Percentiles rank a stretch among this genome's conserved stretches.
phyloP scores from a whole-genome alignment of 495 filamentous ascomycete genomes.

The Penicillium steckii region DNA sequence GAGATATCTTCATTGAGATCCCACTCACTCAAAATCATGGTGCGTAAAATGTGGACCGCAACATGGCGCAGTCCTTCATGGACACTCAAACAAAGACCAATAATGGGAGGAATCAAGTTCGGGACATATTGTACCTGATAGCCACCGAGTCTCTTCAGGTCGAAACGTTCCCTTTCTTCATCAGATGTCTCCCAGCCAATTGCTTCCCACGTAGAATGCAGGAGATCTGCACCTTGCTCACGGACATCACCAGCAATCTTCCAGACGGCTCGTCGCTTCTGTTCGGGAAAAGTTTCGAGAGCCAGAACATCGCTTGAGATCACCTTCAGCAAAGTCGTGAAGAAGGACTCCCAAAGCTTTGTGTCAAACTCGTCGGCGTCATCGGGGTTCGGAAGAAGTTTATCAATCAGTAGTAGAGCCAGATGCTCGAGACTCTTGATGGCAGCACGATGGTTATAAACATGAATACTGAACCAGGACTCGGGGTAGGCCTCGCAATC shows the following conservation, averaged over 20 bases:
- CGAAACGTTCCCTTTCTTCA: constrained; percentile 73
- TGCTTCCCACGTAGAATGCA: constrained; percentile 86
- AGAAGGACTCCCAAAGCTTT: constrained; percentile 90
- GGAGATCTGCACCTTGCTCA: constrained; percentile 82
- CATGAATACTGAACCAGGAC: constrained; percentile 88
- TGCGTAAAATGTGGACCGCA: constrained; percentile 89
- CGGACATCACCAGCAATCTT: constrained; percentile 98
- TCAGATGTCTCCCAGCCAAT: constrained; percentile 92
- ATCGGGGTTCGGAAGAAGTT: constrained; percentile 80
- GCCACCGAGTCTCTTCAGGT: constrained; percentile 81
- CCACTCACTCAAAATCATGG: constrained; percentile 99
- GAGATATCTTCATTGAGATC: constrained; percentile 90
- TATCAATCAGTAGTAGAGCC: constrained; percentile 70
- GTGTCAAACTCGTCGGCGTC: constrained; percentile 93
- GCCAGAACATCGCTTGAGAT: constrained; percentile 86
- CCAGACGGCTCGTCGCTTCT: constrained; percentile 94
- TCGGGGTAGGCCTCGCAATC: constrained; percentile 86
- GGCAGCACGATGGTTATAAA: constrained; percentile 91
- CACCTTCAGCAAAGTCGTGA: constrained; percentile 82
- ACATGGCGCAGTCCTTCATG: constrained; percentile 88
- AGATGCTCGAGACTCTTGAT: constrained; percentile 87
- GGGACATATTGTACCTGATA: constrained; percentile 99
- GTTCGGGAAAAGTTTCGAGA: constrained; percentile 94
- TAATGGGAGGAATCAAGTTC: constrained; percentile 82
- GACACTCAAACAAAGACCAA: constrained; percentile 92